A percentile compares a stretch with the other conserved stretches of the same genome.
These are phyloP conservation scores for Aureobasidium subglaciale DNA, from an alignment of 2,329 filamentous ascomycete genomes.

Conservation along the genomic window DNA sequence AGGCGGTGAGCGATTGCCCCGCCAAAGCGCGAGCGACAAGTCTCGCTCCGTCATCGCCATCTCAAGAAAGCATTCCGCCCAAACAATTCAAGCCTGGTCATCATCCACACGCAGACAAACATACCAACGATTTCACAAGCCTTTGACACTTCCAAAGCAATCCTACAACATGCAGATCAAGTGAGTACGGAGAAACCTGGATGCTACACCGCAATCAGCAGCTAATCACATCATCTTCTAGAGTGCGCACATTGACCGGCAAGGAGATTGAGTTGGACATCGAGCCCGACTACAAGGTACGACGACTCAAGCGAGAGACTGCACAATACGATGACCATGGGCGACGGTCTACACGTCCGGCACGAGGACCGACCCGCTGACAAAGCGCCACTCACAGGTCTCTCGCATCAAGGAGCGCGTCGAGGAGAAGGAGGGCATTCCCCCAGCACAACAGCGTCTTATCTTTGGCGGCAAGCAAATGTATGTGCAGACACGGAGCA, in stretches of 20 bases:
- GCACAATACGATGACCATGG: no score
- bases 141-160: background rate
- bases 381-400: slow-evolving; percentile 51
- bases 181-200: background rate
- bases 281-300: slow-evolving; percentile 85
- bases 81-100: background rate
- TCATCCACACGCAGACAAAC: background rate
- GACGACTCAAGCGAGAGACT: no score
- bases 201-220: background rate
- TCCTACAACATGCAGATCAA: slow-evolving; percentile 19
- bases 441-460: slow-evolving; percentile 89
- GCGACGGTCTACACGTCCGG: no score
- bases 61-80: background rate
- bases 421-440: slow-evolving; percentile 98
- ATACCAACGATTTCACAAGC: background rate
- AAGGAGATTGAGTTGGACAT: slow-evolving; percentile 99
- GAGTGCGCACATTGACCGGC: slow-evolving; percentile 93
- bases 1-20: slow-evolving; percentile 12
- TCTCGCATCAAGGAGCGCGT: slow-evolving; percentile 97
- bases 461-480: slow-evolving; percentile 99
- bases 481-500: slow-evolving; percentile 40
- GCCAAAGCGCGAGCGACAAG: slow-evolving; percentile 1
- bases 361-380: background rate
- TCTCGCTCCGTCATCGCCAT: slow-evolving; percentile 9
- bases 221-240: slow-evolving; percentile 32